Evolutionary conservation across 352 stramenopile species (phyloP).

Genomic region (Pythium scleroteichum): DNA sequence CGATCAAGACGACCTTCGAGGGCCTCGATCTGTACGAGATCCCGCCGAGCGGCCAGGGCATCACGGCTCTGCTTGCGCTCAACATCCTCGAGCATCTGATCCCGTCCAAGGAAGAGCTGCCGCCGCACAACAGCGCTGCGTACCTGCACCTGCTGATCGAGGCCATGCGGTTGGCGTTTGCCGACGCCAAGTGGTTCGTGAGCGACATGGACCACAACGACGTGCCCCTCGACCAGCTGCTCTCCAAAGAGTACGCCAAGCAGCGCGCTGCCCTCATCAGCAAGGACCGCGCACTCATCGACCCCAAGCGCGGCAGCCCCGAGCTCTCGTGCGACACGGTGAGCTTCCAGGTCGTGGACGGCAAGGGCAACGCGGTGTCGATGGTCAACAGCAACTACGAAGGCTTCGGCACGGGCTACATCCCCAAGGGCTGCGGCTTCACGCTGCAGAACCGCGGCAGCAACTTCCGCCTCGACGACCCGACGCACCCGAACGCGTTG

Average conservation of each 20-base stretch:
- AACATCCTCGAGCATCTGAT: slow-evolving; percentile 86
- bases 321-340: slow-evolving; percentile 89
- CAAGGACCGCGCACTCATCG: slow-evolving; percentile 44
- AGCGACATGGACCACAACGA: slow-evolving; percentile 72
- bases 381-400: slow-evolving; percentile 99
- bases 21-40: slow-evolving; percentile 92
- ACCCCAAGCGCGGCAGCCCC: slow-evolving; percentile 58
- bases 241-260: slow-evolving; percentile 79
- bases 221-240: slow-evolving; percentile 64
- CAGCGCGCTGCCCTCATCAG: slow-evolving; percentile 48
- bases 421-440: slow-evolving; percentile 93
- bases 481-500: slow-evolving; percentile 91
- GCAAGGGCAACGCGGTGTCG: slow-evolving; percentile 93
- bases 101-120: slow-evolving; percentile 34
- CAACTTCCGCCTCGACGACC: slow-evolving; percentile 90
- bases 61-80: slow-evolving; percentile 94
- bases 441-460: slow-evolving; percentile 96
- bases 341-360: slow-evolving; percentile 96
- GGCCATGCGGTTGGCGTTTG: slow-evolving; percentile 93
- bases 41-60: slow-evolving; percentile 96
- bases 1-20: slow-evolving; percentile 88
- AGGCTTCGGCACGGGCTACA: slow-evolving; percentile 95
- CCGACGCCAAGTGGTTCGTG: slow-evolving; percentile 87
- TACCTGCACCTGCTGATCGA: slow-evolving; percentile 93
- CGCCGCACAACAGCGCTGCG: slow-evolving; percentile 54